phyloP scores from a whole-genome alignment of 208 protist species.

The Wallacemonas collosoma region DNA sequence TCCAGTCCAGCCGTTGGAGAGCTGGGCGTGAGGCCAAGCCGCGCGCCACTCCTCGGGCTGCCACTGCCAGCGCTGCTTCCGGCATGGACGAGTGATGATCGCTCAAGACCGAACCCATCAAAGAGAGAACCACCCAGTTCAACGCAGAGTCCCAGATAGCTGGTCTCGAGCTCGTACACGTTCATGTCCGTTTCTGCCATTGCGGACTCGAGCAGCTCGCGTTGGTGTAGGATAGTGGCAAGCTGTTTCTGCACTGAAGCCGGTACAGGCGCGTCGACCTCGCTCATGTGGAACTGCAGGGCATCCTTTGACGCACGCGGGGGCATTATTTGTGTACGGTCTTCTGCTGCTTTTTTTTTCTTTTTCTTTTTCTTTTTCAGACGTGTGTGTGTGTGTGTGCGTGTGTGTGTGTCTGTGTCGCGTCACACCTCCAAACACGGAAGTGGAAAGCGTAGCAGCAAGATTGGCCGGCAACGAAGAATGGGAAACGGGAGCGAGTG shows the following conservation, averaged over 20 bases:
- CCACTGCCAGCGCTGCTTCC: neutral
- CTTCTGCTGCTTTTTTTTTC: neutral
- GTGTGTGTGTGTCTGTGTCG: too few relatives aligned
- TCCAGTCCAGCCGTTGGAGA: neutral
- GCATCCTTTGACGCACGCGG: neutral
- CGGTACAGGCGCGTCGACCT: conserved; percentile 17
- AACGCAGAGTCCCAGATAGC: conserved; percentile 63
- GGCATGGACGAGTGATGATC: conserved; percentile 23
- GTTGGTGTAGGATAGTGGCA: conserved; percentile 34
- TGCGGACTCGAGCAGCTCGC: conserved; percentile 45
- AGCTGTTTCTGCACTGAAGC: conserved; percentile 33
- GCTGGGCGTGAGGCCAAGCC: neutral
- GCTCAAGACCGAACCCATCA: conserved; percentile 78
- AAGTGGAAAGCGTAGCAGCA: too few relatives aligned
- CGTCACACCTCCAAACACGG: too few relatives aligned
- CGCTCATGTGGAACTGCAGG: neutral
- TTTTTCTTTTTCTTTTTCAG: conserved; percentile 15
- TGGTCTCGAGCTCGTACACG: conserved; percentile 70
- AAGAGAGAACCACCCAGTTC: conserved; percentile 74
- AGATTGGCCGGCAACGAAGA: too few relatives aligned
- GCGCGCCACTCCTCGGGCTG: conserved; percentile 16
- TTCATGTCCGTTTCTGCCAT: conserved; percentile 51
- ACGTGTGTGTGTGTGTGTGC: conserved; percentile 3
- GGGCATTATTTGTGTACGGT: neutral
- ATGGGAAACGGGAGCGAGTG: too few relatives aligned